Conservation (phyloP, 768 basidiomycete genomes). For the Tubosaeta sp. region DNA sequence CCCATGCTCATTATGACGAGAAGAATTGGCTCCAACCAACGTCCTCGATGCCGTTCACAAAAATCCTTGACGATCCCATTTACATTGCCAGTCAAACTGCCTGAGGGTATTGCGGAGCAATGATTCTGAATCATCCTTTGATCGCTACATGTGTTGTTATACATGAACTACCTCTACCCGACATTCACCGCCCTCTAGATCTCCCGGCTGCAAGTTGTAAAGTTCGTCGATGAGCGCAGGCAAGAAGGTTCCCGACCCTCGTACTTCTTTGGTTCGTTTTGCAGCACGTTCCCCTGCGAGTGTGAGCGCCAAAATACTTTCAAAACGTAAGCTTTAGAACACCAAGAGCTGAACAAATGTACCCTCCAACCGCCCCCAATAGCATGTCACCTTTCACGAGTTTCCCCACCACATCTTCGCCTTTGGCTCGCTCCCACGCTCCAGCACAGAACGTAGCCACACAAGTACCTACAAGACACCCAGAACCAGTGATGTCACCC, state of each 20-base stretch:
- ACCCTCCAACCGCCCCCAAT: slow-evolving; percentile 74
- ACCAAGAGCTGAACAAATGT: slow-evolving; percentile 18
- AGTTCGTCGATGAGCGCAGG: slow-evolving; percentile 64
- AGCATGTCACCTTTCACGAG: slow-evolving; percentile 79
- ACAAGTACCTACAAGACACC: slow-evolving; percentile 76
- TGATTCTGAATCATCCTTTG: background rate
- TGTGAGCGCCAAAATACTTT: slow-evolving; percentile 52
- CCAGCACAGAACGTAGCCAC: slow-evolving; percentile 81
- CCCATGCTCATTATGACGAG: slow-evolving; percentile 70
- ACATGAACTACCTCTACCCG: slow-evolving; percentile 25
- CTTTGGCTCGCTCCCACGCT: slow-evolving; percentile 39
- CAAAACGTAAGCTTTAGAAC: slow-evolving; percentile 4
- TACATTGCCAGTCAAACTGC: background rate
- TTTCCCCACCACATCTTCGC: slow-evolving; percentile 30
- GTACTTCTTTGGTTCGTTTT: slow-evolving; percentile 41
- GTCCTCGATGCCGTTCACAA: slow-evolving; percentile 73
- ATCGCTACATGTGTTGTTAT: background rate
- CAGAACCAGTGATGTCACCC: slow-evolving; percentile 83
- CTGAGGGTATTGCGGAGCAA: background rate
- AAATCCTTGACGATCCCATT: slow-evolving; percentile 39
- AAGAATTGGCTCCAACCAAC: slow-evolving; percentile 98
- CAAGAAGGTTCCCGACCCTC: slow-evolving; percentile 62
- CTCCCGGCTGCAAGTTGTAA: slow-evolving; percentile 39
- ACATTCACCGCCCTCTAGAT: slow-evolving; percentile 21
- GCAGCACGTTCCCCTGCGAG: slow-evolving; percentile 61